Percentiles rank a stretch among this genome's conserved stretches.
phyloP scores from a whole-genome alignment of 2,329 filamentous ascomycete genomes.

The Xylaria sp. region DNA sequence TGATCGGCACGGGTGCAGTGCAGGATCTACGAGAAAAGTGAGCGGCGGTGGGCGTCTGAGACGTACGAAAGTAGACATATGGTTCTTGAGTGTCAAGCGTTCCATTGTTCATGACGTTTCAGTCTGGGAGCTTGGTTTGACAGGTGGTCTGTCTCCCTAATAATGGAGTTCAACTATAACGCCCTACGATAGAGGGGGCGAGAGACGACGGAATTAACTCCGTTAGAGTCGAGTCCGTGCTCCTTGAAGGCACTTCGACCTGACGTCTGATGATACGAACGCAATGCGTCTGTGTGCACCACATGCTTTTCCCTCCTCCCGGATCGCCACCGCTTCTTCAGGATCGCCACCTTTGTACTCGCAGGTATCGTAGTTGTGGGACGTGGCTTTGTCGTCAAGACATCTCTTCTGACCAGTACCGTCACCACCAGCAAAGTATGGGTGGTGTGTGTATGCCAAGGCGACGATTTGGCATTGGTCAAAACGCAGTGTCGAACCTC shows the following conservation, averaged over 20 bases:
- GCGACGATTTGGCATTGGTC: no score
- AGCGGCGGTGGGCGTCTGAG: background rate
- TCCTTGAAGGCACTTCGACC: background rate
- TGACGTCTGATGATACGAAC: background rate
- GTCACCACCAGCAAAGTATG: no score
- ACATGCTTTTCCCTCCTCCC: background rate
- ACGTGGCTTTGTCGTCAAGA: constrained; percentile 5
- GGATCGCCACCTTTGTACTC: background rate
- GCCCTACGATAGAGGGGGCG: background rate
- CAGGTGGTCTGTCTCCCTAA: background rate
- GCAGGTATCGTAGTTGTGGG: background rate
- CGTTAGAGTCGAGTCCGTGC: background rate
- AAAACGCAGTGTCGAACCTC: no score
- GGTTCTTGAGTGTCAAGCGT: background rate
- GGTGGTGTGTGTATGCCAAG: no score
- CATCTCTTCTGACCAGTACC: background rate
- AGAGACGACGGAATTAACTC: no score
- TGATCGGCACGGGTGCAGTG: background rate
- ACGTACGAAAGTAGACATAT: background rate
- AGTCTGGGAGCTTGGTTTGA: background rate
- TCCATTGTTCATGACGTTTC: no score
- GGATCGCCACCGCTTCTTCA: background rate
- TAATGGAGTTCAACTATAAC: background rate
- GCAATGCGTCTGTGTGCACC: background rate
- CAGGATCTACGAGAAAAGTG: background rate